Evolutionary conservation across 257 asterid genomes (phyloP).

Genomic region (Solanum dulcamara): DNA sequence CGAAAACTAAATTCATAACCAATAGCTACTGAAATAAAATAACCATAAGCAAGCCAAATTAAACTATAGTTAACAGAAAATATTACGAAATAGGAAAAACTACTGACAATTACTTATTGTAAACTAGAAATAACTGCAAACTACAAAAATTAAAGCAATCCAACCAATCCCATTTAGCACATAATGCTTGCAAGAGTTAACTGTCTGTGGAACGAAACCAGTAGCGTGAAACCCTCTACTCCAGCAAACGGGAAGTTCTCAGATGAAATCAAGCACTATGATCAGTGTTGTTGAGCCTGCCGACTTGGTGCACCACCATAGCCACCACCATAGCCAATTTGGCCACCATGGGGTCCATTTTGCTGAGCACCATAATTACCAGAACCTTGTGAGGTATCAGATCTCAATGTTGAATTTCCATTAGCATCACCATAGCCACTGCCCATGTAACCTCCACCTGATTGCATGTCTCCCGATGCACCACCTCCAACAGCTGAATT

Average conservation of each 20-base stretch:
- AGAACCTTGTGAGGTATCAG: conserved; percentile 51
- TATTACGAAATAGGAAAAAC: conserved; percentile 23
- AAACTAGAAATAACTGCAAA: conserved; percentile 32
- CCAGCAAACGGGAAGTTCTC: neutral
- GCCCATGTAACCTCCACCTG: conserved; percentile 42
- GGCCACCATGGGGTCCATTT: conserved; percentile 25
- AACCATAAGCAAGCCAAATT: conserved; percentile 35
- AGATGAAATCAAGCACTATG: neutral
- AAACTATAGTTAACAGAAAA: conserved; percentile 33
- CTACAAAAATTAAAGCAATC: conserved; percentile 28
- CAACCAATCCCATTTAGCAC: conserved; percentile 25
- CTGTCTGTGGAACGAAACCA: conserved; percentile 16
- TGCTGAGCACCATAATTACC: conserved; percentile 31
- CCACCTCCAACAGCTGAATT: conserved; percentile 29
- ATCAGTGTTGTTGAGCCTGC: conserved; percentile 43
- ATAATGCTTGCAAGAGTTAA: conserved; percentile 28
- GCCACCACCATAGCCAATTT: conserved; percentile 61
- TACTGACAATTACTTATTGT: conserved; percentile 40
- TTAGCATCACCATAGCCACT: conserved; percentile 56
- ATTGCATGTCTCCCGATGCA: conserved; percentile 32
- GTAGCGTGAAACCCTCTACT: conserved; percentile 7
- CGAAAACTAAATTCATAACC: no score
- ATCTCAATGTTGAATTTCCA: conserved; percentile 52
- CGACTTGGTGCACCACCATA: conserved; percentile 43
- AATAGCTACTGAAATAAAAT: no score